Conservation (phyloP, 768 basidiomycete species). For the Dacryopinax spathularia region DNA sequence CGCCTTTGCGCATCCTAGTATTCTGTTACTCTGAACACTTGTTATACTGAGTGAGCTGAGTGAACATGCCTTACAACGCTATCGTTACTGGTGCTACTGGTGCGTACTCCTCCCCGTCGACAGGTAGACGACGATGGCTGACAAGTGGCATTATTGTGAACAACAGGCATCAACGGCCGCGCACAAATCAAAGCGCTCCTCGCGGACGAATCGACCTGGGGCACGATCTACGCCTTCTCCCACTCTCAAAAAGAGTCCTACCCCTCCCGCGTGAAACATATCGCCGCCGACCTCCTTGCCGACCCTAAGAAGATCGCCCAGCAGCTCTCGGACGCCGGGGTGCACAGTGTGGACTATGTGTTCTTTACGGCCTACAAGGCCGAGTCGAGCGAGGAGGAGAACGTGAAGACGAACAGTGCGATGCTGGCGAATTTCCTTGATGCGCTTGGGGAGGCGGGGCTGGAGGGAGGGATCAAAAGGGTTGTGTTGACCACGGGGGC, state of each 20-base stretch:
- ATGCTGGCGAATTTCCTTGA: constrained; percentile 1
- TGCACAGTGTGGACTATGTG: background rate
- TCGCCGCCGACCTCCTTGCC: background rate
- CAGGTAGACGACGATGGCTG: too few species aligned
- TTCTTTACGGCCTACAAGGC: background rate
- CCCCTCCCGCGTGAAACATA: background rate
- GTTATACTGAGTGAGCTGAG: too few species aligned
- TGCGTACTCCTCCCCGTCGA: too few species aligned
- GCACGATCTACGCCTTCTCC: constrained; percentile 1
- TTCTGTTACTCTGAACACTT: too few species aligned
- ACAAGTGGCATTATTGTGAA: too few species aligned
- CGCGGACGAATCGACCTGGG: background rate
- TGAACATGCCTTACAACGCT: too few species aligned
- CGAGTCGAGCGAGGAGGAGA: background rate
- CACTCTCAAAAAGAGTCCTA: background rate
- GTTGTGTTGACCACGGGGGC: background rate
- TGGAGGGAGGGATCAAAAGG: background rate
- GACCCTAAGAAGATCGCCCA: background rate
- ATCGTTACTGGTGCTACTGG: too few species aligned
- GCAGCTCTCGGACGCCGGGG: background rate
- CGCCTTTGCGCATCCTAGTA: too few species aligned
- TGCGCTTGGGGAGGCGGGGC: background rate
- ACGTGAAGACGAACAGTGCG: background rate
- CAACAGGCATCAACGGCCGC: background rate
- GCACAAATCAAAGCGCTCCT: background rate